phyloP scores from a whole-genome alignment of 202 grass and related monocot species.

The Dendrocalamus latiflorus region DNA sequence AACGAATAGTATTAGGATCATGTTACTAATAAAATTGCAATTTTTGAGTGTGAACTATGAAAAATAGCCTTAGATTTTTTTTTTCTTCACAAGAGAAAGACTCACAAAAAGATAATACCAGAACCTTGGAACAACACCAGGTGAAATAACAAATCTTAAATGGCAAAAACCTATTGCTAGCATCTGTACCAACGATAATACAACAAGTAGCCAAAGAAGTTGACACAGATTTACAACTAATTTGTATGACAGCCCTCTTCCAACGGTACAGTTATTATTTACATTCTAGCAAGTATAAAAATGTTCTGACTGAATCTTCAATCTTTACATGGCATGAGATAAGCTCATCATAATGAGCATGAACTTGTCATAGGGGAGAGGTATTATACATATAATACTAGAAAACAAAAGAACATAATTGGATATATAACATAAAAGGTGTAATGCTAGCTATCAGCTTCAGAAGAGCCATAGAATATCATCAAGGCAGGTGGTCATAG shows the following conservation, averaged over 20 bases:
- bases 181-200: background rate
- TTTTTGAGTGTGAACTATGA: background rate
- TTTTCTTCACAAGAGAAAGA: background rate
- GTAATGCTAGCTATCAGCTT: constrained; percentile 41
- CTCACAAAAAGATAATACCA: constrained; percentile 2
- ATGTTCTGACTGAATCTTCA: constrained; percentile 8
- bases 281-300: constrained; percentile 38
- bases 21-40: background rate
- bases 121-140: background rate
- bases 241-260: constrained; percentile 15
- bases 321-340: constrained; percentile 40
- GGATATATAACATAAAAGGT: background rate
- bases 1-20: background rate
- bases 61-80: background rate
- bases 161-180: background rate
- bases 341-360: too few species aligned
- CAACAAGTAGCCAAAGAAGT: constrained; percentile 6
- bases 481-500: constrained; percentile 8
- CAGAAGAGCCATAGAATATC: constrained; percentile 12
- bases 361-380: too few species aligned
- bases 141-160: constrained; percentile 15
- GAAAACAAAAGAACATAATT: constrained; percentile 7
- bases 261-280: constrained; percentile 28
- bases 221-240: constrained; percentile 6
- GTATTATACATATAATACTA: constrained; percentile 39